Evolutionary conservation across 1,284 basidiomycete genomes (phyloP).

Genomic region (Rhodotorula glutinis): DNA sequence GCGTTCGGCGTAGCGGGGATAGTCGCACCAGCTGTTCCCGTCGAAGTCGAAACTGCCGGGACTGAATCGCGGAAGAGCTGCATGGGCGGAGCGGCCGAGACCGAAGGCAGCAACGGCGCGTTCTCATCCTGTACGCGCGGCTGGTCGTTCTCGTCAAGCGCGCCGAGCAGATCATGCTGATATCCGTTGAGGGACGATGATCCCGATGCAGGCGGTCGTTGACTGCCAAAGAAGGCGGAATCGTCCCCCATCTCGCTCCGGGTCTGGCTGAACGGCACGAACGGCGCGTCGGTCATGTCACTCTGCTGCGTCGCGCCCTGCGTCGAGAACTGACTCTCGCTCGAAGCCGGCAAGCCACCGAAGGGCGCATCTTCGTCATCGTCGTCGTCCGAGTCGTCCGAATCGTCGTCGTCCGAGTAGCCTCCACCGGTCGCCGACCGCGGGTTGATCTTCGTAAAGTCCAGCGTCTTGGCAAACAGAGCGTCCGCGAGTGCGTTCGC

Average conservation of each 20-base stretch:
- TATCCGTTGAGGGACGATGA: background rate
- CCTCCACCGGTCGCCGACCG: slow-evolving; percentile 21
- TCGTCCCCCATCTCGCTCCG: slow-evolving; percentile 29
- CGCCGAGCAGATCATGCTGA: background rate
- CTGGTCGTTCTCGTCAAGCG: slow-evolving; percentile 21
- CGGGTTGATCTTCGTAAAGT: slow-evolving; percentile 29
- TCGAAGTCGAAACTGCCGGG: background rate
- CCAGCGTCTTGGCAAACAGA: slow-evolving; percentile 44
- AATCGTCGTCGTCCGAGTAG: slow-evolving; percentile 45
- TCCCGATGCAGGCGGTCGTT: background rate
- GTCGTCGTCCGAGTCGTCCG: slow-evolving; percentile 36
- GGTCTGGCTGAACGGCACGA: slow-evolving; percentile 36
- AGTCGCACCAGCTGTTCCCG: slow-evolving; percentile 17
- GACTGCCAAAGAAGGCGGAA: slow-evolving; percentile 16
- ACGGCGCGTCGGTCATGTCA: slow-evolving; percentile 13
- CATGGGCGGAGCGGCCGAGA: slow-evolving; percentile 7
- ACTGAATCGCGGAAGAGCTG: slow-evolving; percentile 18
- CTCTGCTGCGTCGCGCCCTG: slow-evolving; percentile 21
- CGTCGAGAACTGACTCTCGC: slow-evolving; percentile 23
- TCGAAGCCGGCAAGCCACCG: slow-evolving; percentile 3
- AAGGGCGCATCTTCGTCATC: slow-evolving; percentile 17
- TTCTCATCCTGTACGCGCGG: slow-evolving; percentile 1
- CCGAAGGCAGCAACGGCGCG: background rate
- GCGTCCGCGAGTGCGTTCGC: slow-evolving; percentile 89
- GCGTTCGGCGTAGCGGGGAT: slow-evolving; percentile 16